These are phyloP conservation scores for Collariella sp. DNA, from an alignment of 495 filamentous ascomycete genomes.

Conservation along the genomic window DNA sequence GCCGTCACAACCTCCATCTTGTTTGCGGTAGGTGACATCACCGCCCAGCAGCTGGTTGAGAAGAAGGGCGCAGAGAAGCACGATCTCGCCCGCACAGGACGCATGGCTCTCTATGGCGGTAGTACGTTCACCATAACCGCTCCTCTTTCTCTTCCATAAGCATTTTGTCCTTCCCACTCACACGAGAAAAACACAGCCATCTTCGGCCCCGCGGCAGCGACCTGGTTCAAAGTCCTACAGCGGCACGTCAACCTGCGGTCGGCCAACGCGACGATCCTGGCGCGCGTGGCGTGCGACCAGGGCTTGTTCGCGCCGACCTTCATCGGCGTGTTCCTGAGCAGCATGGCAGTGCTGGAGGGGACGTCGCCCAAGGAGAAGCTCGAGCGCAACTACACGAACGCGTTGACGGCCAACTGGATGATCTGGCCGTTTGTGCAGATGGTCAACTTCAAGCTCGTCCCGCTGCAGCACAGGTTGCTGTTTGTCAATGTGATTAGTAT, in stretches of 20 bases:
- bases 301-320: slow-evolving; percentile 75
- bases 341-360: slow-evolving; percentile 86
- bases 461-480: slow-evolving; percentile 74
- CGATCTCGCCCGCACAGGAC: slow-evolving; percentile 67
- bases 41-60: slow-evolving; percentile 94
- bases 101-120: slow-evolving; percentile 91
- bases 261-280: slow-evolving; percentile 61
- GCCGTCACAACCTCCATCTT: slow-evolving; percentile 78
- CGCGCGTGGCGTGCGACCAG: slow-evolving; percentile 79
- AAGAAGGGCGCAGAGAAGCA: slow-evolving; percentile 69
- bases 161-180: neutral
- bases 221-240: slow-evolving; percentile 73
- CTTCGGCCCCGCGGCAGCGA: slow-evolving; percentile 86
- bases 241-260: slow-evolving; percentile 55
- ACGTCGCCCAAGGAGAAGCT: slow-evolving; percentile 61
- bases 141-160: neutral
- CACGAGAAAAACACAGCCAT: slow-evolving; percentile 44
- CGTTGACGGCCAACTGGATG: slow-evolving; percentile 76
- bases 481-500: slow-evolving; percentile 74
- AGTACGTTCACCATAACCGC: slow-evolving; percentile 42
- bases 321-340: slow-evolving; percentile 71
- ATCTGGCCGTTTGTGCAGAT: slow-evolving; percentile 90
- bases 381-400: slow-evolving; percentile 53
- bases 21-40: slow-evolving; percentile 81
- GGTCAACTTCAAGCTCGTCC: slow-evolving; percentile 85